These are phyloP conservation scores for Penicillium tannophilum DNA, from an alignment of 495 filamentous ascomycete genomes.

Conservation along the genomic window DNA sequence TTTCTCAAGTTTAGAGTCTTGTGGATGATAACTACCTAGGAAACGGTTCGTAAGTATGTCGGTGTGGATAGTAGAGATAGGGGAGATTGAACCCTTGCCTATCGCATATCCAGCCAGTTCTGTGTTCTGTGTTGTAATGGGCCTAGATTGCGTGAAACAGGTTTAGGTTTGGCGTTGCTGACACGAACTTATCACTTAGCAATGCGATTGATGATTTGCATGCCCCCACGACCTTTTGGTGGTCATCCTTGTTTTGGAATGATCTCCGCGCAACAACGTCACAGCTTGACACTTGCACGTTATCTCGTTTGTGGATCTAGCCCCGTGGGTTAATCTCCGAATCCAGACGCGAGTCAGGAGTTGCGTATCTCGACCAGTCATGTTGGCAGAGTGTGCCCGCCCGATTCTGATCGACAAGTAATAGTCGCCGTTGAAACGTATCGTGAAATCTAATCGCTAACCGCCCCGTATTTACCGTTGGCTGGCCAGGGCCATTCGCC, in stretches of 20 bases:
- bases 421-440: slow-evolving; percentile 1
- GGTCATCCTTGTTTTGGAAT: background rate
- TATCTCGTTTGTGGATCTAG: background rate
- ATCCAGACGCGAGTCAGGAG: background rate
- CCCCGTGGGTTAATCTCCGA: background rate
- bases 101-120: background rate
- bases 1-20: background rate
- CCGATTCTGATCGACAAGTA: background rate
- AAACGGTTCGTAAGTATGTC: background rate
- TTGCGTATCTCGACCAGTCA: background rate
- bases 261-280: background rate
- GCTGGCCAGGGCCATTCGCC: background rate
- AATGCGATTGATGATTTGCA: too few relatives aligned
- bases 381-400: background rate
- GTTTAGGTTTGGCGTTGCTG: too few relatives aligned
- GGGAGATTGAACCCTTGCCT: background rate
- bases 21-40: background rate
- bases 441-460: background rate
- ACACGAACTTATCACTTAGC: too few relatives aligned
- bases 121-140: too few relatives aligned
- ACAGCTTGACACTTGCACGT: background rate
- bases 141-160: too few relatives aligned
- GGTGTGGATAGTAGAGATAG: background rate
- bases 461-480: background rate
- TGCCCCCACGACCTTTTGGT: background rate